Percentiles rank a stretch among this genome's conserved stretches.
phyloP scores from a whole-genome alignment of 176 grass and related monocot species.

The Oryza rufipogon region DNA sequence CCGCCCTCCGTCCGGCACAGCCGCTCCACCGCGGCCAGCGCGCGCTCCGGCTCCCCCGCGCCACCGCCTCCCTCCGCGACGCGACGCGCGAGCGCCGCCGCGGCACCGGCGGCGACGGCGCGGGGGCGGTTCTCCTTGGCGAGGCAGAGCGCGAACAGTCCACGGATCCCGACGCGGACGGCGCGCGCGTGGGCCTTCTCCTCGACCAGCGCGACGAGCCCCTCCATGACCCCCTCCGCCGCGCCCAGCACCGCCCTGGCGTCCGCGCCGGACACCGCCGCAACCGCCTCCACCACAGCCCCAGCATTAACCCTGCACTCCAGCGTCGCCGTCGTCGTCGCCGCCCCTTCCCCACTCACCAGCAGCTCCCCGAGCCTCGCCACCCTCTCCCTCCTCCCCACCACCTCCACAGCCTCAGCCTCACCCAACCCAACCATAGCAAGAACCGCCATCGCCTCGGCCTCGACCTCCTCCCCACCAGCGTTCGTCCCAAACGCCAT shows the following conservation, averaged over 20 bases:
- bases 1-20: slow-evolving; percentile 83
- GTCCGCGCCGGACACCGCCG: slow-evolving; percentile 54
- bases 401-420: slow-evolving; percentile 68
- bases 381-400: slow-evolving; percentile 52
- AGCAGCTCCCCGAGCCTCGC: slow-evolving; percentile 48
- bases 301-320: slow-evolving; percentile 68
- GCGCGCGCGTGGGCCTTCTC: slow-evolving; percentile 71
- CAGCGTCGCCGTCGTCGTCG: slow-evolving; percentile 21
- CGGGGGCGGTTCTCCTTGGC: slow-evolving; percentile 76
- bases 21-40: slow-evolving; percentile 76
- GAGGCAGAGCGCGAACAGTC: slow-evolving; percentile 80
- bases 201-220: slow-evolving; percentile 64
- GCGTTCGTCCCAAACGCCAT: slow-evolving; percentile 50
- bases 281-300: slow-evolving; percentile 71
- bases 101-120: slow-evolving; percentile 63
- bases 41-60: slow-evolving; percentile 57
- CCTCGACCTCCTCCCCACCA: slow-evolving; percentile 45
- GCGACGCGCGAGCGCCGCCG: slow-evolving; percentile 45
- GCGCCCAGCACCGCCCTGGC: slow-evolving; percentile 54
- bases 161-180: slow-evolving; percentile 73
- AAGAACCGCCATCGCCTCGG: slow-evolving; percentile 82
- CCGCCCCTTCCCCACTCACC: slow-evolving; percentile 12
- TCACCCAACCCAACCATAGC: slow-evolving; percentile 70
- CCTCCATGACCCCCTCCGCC: slow-evolving; percentile 54
- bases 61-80: slow-evolving; percentile 45